phyloP scores from a whole-genome alignment of 352 stramenopile species.

The Bremia lactucae region DNA sequence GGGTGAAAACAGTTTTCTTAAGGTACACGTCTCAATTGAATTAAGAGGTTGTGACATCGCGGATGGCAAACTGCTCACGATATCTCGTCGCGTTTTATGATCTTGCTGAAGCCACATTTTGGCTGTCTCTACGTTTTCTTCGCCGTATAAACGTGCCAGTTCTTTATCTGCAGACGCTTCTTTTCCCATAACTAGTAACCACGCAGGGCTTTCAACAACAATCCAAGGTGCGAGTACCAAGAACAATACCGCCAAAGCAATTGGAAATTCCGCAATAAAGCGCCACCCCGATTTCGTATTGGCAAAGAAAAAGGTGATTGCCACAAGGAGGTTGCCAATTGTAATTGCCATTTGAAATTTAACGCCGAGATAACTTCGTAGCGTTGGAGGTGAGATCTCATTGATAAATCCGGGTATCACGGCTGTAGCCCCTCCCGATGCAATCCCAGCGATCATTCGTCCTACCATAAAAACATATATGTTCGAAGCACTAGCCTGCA shows the following conservation, averaged over 20 bases:
- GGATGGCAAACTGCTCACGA: neutral
- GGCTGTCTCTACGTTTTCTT: neutral
- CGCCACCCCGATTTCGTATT: neutral
- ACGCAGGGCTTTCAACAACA: neutral
- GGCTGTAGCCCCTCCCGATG: constrained; percentile 28
- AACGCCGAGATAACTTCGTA: neutral
- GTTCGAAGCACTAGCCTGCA: constrained; percentile 16
- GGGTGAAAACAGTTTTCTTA: neutral
- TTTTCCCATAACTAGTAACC: neutral
- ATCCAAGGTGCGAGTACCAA: neutral
- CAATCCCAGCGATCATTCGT: constrained; percentile 34
- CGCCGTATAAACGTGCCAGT: neutral
- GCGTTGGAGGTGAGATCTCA: neutral
- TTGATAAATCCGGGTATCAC: constrained; percentile 21
- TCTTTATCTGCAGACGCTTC: neutral
- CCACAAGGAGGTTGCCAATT: neutral
- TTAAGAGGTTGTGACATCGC: constrained; percentile 8
- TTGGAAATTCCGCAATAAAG: neutral
- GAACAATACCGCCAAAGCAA: neutral
- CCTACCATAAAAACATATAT: constrained; percentile 27
- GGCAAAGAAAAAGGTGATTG: neutral
- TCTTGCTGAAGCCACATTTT: neutral
- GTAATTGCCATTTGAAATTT: neutral
- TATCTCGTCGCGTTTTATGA: neutral
- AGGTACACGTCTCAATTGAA: constrained; percentile 8